These are phyloP conservation scores for Rutstroemia sp. DNA, from an alignment of 2,329 filamentous ascomycete species.

Conservation along the genomic window DNA sequence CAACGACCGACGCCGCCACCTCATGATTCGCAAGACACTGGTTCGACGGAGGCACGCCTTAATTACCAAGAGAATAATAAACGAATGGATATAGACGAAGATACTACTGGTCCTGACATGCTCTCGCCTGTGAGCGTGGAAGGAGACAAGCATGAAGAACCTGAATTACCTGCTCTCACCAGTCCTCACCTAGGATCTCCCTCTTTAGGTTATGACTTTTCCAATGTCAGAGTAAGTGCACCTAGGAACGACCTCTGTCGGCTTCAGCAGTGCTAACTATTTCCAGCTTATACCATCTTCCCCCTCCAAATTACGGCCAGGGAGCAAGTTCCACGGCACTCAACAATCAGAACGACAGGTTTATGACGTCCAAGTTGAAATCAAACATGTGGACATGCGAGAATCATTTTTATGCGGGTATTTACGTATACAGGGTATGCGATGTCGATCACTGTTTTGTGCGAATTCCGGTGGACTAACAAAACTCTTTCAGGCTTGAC, in stretches of 20 bases:
- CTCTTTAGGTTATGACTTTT: conserved; percentile 46
- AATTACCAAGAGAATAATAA: conserved; percentile 31
- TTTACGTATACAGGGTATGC: conserved; percentile 80
- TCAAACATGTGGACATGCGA: conserved; percentile 90
- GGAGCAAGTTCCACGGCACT: conserved; percentile 81
- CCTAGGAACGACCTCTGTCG: neutral
- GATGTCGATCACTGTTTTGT: neutral
- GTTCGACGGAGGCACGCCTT: conserved; percentile 30
- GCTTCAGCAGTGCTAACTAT: neutral
- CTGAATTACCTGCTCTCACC: conserved; percentile 26
- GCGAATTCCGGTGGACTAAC: conserved; percentile 5
- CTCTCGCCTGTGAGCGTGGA: conserved; percentile 32
- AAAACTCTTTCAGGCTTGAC: conserved; percentile 60
- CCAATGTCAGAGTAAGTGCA: conserved; percentile 45
- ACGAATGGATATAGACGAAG: conserved; percentile 35
- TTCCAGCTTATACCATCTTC: conserved; percentile 53
- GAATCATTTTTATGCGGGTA: conserved; percentile 95
- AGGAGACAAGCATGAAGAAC: conserved; percentile 32
- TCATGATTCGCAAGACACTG: conserved; percentile 20
- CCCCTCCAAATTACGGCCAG: conserved; percentile 79
- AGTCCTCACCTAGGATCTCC: conserved; percentile 32
- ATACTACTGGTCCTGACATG: conserved; percentile 26
- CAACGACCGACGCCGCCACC: conserved; percentile 26
- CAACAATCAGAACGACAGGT: conserved; percentile 89
- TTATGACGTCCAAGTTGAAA: conserved; percentile 94